Percentiles rank a stretch among this genome's conserved stretches.
phyloP scores from a whole-genome alignment of 1,139 yeast genomes.

The Geotrichum candidum region DNA sequence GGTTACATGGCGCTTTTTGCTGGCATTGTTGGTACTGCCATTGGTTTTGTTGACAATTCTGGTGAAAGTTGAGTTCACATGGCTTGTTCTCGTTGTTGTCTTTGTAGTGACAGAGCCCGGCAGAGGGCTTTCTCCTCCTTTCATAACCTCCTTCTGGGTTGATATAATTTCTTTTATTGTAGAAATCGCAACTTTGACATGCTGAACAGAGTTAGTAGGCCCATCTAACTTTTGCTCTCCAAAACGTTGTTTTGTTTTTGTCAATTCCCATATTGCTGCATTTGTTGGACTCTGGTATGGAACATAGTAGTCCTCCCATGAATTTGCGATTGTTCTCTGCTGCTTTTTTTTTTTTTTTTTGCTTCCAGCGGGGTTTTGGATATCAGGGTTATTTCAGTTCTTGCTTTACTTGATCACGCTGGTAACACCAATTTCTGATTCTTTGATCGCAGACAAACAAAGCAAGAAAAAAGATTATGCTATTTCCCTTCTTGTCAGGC shows the following conservation, averaged over 20 bases:
- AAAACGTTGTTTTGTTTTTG: not conserved
- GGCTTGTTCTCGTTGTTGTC: not conserved
- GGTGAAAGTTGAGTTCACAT: not conserved
- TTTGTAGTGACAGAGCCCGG: not conserved
- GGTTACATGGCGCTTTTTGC: not conserved
- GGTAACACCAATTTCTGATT: not conserved
- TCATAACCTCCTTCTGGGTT: not conserved
- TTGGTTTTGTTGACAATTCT: not conserved
- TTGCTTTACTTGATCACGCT: not conserved
- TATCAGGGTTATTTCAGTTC: not conserved
- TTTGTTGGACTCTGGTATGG: not conserved
- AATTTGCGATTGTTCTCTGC: not conserved
- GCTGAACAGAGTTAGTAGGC: not conserved
- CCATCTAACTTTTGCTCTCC: not conserved
- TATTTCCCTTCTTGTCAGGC: no score
- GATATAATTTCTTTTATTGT: not conserved
- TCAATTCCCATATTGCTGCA: not conserved
- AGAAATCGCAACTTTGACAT: not conserved
- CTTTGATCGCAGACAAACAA: not conserved
- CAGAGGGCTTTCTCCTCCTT: not conserved
- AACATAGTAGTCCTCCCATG: not conserved
- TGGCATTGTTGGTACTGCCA: not conserved
- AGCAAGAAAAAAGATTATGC: not conserved
- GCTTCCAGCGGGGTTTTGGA: not conserved
- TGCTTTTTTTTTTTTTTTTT: not conserved